phyloP scores from a whole-genome alignment of 139 green algal genomes.

The Protoeuglena noctilucae region DNA sequence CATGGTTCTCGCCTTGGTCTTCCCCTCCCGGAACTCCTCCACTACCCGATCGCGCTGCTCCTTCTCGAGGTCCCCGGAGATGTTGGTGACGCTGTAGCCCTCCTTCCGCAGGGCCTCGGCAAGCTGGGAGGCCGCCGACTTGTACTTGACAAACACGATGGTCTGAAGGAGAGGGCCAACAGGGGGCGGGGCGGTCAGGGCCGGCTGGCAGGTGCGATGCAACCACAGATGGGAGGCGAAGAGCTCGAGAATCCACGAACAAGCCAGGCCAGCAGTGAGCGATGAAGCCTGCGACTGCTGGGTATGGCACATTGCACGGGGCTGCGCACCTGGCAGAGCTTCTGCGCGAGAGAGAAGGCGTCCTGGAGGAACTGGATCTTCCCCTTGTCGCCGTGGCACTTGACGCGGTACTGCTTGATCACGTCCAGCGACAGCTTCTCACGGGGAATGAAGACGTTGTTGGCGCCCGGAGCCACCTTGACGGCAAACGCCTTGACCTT shows the following conservation, averaged over 20 bases:
- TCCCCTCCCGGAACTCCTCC: neutral
- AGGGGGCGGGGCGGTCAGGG: no score
- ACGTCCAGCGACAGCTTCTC: conserved; percentile 88
- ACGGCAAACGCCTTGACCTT: conserved; percentile 67
- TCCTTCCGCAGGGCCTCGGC: neutral
- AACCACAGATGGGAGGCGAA: no score
- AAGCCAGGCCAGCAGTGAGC: no score
- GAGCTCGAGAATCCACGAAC: no score
- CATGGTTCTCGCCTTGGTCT: no score
- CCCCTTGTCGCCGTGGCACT: conserved; percentile 37
- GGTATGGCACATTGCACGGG: no score
- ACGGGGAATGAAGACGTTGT: conserved; percentile 77
- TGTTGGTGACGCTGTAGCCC: conserved; percentile 1
- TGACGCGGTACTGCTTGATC: conserved; percentile 94
- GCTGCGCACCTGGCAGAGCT: conserved; percentile 94
- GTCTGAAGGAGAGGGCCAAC: no score
- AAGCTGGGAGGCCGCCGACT: neutral
- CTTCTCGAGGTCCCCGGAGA: conserved; percentile 1
- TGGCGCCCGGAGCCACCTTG: conserved; percentile 51
- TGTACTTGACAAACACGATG: neutral
- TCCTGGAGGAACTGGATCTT: conserved; percentile 80
- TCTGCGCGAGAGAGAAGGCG: conserved; percentile 82
- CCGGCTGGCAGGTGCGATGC: no score
- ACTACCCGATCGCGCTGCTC: neutral
- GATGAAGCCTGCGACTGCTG: no score